These are phyloP conservation scores for Fusarium sp. DNA, from an alignment of 2,329 filamentous ascomycete species.

Conservation along the genomic window DNA sequence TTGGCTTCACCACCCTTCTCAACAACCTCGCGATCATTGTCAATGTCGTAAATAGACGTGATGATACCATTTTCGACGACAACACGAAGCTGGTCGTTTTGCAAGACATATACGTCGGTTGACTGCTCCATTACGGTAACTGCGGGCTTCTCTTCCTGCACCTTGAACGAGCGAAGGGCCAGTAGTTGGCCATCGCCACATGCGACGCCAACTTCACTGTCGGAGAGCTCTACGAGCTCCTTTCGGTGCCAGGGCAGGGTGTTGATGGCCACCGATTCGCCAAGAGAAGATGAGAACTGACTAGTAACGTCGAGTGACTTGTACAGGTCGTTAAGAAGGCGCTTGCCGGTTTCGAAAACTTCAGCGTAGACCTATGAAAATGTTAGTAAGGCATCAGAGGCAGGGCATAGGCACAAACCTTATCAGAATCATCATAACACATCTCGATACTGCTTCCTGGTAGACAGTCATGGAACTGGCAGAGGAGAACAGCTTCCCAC, in stretches of 20 bases:
- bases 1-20: constrained; percentile 81
- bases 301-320: constrained; percentile 72
- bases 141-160: constrained; percentile 57
- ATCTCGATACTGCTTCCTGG: constrained; percentile 96
- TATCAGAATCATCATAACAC: constrained; percentile 96
- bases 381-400: constrained; percentile 8
- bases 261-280: constrained; percentile 76
- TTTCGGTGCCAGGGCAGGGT: constrained; percentile 87
- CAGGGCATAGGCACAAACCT: constrained; percentile 59
- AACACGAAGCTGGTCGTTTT: constrained; percentile 82
- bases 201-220: constrained; percentile 65
- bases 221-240: constrained; percentile 76
- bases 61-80: constrained; percentile 81
- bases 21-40: constrained; percentile 81
- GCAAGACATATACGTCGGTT: constrained; percentile 78
- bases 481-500: constrained; percentile 93
- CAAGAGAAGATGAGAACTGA: constrained; percentile 54
- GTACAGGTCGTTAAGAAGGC: constrained; percentile 77
- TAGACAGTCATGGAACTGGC: constrained; percentile 97
- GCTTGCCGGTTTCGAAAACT: constrained; percentile 81
- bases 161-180: constrained; percentile 63
- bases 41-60: constrained; percentile 83
- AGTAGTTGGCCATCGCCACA: constrained; percentile 68
- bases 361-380: constrained; percentile 76
- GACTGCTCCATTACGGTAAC: constrained; percentile 65